Evolutionary conservation across 2,329 filamentous ascomycete species (phyloP).

Genomic region (Trichoderma pleuroti): DNA sequence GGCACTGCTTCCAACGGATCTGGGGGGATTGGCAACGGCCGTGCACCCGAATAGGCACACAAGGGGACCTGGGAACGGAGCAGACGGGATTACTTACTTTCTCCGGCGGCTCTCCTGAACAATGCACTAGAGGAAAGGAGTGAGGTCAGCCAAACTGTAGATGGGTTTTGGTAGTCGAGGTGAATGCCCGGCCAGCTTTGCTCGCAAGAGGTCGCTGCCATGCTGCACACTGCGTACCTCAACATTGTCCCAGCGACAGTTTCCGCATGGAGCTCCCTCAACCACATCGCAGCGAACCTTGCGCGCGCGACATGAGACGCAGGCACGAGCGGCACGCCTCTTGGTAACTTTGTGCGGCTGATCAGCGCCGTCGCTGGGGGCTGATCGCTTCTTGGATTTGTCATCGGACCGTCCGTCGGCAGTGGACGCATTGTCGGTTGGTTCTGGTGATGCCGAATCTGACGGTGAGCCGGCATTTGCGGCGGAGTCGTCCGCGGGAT

Average conservation of each 20-base stretch:
- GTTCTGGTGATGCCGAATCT: constrained; percentile 15
- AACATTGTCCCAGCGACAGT: constrained; percentile 77
- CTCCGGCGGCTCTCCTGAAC: constrained; percentile 79
- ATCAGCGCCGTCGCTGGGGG: constrained; percentile 30
- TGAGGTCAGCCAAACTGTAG: constrained; percentile 1
- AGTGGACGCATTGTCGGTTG: background rate
- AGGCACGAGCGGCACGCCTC: constrained; percentile 84
- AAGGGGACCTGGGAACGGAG: background rate
- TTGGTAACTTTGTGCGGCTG: constrained; percentile 57
- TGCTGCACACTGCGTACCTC: constrained; percentile 41
- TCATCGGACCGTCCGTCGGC: constrained; percentile 16
- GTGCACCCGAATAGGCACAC: background rate
- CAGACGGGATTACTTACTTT: constrained; percentile 58
- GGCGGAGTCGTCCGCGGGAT: background rate
- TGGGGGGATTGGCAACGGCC: background rate
- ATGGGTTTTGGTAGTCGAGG: background rate
- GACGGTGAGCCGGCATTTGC: constrained; percentile 11
- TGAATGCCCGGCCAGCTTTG: background rate
- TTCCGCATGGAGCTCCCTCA: constrained; percentile 81
- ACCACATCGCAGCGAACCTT: constrained; percentile 95
- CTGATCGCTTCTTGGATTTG: constrained; percentile 35
- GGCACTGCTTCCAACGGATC: background rate
- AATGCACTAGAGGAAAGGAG: constrained; percentile 47
- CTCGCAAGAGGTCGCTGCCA: background rate
- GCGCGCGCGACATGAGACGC: constrained; percentile 79